Conservation (phyloP, 75 land plant genomes). For the Sequoia sempervirens region DNA sequence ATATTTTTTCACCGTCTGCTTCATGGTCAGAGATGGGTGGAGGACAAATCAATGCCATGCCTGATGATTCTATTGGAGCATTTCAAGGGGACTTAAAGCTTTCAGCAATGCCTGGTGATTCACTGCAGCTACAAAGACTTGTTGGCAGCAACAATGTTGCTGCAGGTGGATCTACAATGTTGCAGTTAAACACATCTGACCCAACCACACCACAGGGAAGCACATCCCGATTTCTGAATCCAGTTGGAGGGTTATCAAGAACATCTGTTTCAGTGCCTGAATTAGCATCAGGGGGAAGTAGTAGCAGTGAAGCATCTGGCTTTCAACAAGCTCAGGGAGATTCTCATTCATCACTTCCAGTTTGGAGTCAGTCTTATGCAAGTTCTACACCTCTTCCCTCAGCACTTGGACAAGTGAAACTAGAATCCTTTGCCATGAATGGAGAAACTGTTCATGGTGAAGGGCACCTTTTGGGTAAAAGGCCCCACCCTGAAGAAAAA, state of each 20-base stretch:
- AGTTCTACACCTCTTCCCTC: conserved; percentile 12
- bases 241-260: not conserved
- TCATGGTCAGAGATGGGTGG: conserved; percentile 11
- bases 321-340: conserved; percentile 15
- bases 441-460: conserved; percentile 19
- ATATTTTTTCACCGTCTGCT: conserved; percentile 13
- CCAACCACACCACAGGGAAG: not conserved
- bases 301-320: conserved; percentile 9
- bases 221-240: conserved; percentile 3
- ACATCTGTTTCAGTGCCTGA: conserved; percentile 6
- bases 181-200: conserved; percentile 9
- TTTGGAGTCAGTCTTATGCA: conserved; percentile 33
- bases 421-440: conserved; percentile 14
- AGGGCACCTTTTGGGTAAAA: conserved; percentile 10
- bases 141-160: not conserved
- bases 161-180: conserved; percentile 1
- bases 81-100: conserved; percentile 9
- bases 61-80: conserved; percentile 10
- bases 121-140: conserved; percentile 3
- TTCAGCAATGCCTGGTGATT: not conserved
- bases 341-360: conserved; percentile 12
- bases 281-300: conserved; percentile 8
- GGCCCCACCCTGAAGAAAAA: not conserved
- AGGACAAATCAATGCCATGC: conserved; percentile 4
- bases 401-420: conserved; percentile 26